Percentiles rank a stretch among this genome's conserved stretches.
Evolutionary conservation across 768 basidiomycete genomes (phyloP).

Genomic region (Pulveroboletus frians): DNA sequence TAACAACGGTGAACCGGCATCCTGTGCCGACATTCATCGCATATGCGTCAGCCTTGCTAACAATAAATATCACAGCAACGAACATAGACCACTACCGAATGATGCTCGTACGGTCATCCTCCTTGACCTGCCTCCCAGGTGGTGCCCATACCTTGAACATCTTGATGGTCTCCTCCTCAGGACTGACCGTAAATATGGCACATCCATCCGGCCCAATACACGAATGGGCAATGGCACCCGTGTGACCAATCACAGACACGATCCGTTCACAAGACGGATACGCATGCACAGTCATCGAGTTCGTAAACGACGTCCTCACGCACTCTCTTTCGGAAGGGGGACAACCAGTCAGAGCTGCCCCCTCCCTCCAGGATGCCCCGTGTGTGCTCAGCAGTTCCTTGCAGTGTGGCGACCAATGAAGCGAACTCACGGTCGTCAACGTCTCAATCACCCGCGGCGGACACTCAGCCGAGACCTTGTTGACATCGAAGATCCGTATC

Average conservation of each 20-base stretch:
- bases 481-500: constrained; percentile 48
- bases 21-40: too few species aligned
- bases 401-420: constrained; percentile 69
- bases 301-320: constrained; percentile 29
- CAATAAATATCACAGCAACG: too few species aligned
- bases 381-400: constrained; percentile 86
- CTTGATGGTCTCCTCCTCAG: constrained; percentile 62
- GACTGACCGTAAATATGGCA: constrained; percentile 58
- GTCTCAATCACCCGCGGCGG: constrained; percentile 43
- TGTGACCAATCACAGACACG: constrained; percentile 53
- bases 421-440: constrained; percentile 52
- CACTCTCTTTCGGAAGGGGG: constrained; percentile 20
- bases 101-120: constrained; percentile 14
- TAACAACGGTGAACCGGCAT: too few species aligned
- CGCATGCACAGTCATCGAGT: constrained; percentile 44
- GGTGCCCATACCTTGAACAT: constrained; percentile 65
- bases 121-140: constrained; percentile 15
- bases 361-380: constrained; percentile 34
- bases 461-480: constrained; percentile 38
- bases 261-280: constrained; percentile 52
- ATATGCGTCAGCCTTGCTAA: too few species aligned
- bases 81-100: too few species aligned
- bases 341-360: constrained; percentile 16
- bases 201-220: constrained; percentile 62
- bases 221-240: constrained; percentile 50